Conservation (phyloP, 2,329 filamentous ascomycete species). For the Trichocomaceae sp. region DNA sequence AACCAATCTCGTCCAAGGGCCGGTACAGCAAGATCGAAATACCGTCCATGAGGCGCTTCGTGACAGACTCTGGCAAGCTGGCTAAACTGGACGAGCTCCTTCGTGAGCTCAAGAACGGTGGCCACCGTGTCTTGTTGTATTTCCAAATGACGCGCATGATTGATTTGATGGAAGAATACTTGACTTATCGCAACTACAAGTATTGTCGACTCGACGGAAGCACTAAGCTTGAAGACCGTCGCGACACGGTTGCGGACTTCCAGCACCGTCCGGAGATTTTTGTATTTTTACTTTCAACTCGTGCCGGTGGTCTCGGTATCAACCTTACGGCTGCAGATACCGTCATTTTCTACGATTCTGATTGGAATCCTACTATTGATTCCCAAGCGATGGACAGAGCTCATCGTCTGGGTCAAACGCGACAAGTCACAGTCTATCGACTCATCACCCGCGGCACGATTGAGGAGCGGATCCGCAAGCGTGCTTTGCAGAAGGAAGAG, state of each 20-base stretch:
- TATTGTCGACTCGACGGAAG: slow-evolving; percentile 95
- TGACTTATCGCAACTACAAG: slow-evolving; percentile 98
- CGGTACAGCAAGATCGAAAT: slow-evolving; percentile 87
- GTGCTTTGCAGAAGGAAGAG: slow-evolving; percentile 95
- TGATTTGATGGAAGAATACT: slow-evolving; percentile 96
- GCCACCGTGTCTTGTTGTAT: slow-evolving; percentile 90
- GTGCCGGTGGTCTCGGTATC: slow-evolving; percentile 95
- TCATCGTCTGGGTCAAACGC: slow-evolving; percentile 92
- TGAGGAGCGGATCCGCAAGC: slow-evolving; percentile 95
- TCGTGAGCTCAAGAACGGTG: slow-evolving; percentile 81
- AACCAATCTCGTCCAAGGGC: slow-evolving; percentile 71
- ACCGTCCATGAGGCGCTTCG: slow-evolving; percentile 94
- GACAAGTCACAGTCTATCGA: slow-evolving; percentile 93
- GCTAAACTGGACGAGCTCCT: slow-evolving; percentile 83
- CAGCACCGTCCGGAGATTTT: slow-evolving; percentile 92
- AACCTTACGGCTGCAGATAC: slow-evolving; percentile 95
- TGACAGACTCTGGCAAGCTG: slow-evolving; percentile 94
- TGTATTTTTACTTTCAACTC: slow-evolving; percentile 91
- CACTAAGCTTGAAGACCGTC: slow-evolving; percentile 92
- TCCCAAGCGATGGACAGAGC: slow-evolving; percentile 98
- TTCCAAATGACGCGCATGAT: slow-evolving; percentile 99
- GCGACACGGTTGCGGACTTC: slow-evolving; percentile 95
- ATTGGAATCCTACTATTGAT: slow-evolving; percentile 99
- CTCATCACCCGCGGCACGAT: slow-evolving; percentile 96
- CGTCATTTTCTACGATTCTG: slow-evolving; percentile 98